These are phyloP conservation scores for Cryphonectria naterciae DNA, from an alignment of 2,329 filamentous ascomycete genomes.

Conservation along the genomic window DNA sequence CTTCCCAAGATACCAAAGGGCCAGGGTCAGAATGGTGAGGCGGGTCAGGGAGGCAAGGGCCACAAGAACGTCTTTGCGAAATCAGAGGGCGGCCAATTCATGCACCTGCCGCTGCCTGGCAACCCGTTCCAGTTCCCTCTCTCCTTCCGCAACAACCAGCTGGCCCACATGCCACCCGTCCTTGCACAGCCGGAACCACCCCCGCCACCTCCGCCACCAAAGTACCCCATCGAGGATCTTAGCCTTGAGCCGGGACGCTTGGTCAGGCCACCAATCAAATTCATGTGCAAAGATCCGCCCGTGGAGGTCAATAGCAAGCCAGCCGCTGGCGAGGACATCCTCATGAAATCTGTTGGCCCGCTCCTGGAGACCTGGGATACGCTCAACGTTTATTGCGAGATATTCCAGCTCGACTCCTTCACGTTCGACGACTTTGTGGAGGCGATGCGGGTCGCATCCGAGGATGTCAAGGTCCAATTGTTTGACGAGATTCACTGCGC, in stretches of 20 bases:
- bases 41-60: slow-evolving; percentile 39
- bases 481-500: slow-evolving; percentile 92
- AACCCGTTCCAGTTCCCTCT: slow-evolving; percentile 53
- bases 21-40: slow-evolving; percentile 56
- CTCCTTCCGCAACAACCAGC: slow-evolving; percentile 48
- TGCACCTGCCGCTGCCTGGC: slow-evolving; percentile 46
- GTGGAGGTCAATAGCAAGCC: slow-evolving; percentile 51
- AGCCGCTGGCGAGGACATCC: slow-evolving; percentile 62
- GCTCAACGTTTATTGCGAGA: slow-evolving; percentile 95
- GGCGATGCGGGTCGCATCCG: slow-evolving; percentile 77
- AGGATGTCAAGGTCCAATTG: slow-evolving; percentile 77
- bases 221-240: slow-evolving; percentile 95
- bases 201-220: slow-evolving; percentile 75
- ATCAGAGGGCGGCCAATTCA: slow-evolving; percentile 43
- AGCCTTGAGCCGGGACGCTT: slow-evolving; percentile 72
- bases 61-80: slow-evolving; percentile 43
- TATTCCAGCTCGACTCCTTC: slow-evolving; percentile 93
- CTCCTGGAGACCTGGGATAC: slow-evolving; percentile 95
- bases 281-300: slow-evolving; percentile 69
- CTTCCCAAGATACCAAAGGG: slow-evolving; percentile 69
- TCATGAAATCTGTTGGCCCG: slow-evolving; percentile 83
- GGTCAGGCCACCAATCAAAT: slow-evolving; percentile 76
- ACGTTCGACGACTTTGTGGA: slow-evolving; percentile 97
- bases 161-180: slow-evolving; percentile 45
- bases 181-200: slow-evolving; percentile 47